Base-by-base conservation (phyloP, 176 grass and related monocot genomes). In the Phoenix roebelenii region DNA sequence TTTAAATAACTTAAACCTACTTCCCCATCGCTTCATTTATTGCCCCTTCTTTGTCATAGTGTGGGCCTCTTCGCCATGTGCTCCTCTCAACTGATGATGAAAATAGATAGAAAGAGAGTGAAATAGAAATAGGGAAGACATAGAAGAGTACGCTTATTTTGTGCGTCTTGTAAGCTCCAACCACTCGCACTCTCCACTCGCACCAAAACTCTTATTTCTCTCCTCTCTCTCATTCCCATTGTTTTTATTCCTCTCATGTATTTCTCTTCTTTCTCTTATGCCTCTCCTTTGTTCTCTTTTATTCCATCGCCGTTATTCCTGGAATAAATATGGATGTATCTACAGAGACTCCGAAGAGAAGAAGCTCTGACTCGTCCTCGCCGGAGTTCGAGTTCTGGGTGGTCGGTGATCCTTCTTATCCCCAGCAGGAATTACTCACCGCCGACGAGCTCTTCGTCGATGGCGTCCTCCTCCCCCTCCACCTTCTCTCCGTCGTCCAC, bases 331-430 rank as follows among this genome's bases (percentile, higher is more conserved):
- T 44, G 35, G 35, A 44, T 44, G 12, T 44, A 12, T 44, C 9
- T 9, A 44, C 9, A 39, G 65, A 59, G 22, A 71, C 66, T 32
- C 39, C n/a, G 51, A 54, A 76, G 57, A 25, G 81, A 50, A 87
- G 79, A 29, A 87, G 75, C 62, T 54, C 55, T 7, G 72, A 75
- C 50, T 83, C 80, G 14, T 63, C 80, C 26, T 89, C 82, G 0
- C 58, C 78, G 7, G 89, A 95, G 65, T 95, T 95, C 72, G 67
- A 84, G 65, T 95, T 95, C 79, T 95, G 89, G 85, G 66, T 77
- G 17, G 24, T 82, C 58, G 53, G 72, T 49, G 67, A 74, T 59
- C 66, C 76, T 23, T 53, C 58, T 0, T 58, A 69, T 3, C 69
- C 72, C 0, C 61, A 58, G 18, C 15, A 59, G 3, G 28, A 64